Evolutionary conservation across 1,139 yeast genomes (phyloP), one percentile per base, ranked within the genome.

Genomic region (Pichia terricola): DNA sequence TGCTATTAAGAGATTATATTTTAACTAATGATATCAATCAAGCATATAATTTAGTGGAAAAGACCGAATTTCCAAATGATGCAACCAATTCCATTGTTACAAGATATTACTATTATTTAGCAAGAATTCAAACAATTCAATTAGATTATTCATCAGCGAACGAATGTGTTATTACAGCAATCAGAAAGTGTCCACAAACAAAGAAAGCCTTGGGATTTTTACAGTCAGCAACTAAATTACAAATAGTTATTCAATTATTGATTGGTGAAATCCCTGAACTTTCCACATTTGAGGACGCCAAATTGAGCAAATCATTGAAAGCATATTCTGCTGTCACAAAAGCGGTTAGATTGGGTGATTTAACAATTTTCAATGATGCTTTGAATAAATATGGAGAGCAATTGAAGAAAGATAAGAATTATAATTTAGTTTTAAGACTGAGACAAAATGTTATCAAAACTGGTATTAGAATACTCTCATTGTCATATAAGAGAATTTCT

Each of bases 231-330:
- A 81, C 91, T 54, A 94, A 94, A 67, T 74, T 94, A 54, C 84
- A 81, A 60, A 83, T 91, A 50, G 75, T 89, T 45, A 86, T 91
- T 57, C 96, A 94, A 66, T 72, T 94, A 57, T 75, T 94, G 54
- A 89, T 91, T 80, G 98, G 99, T 43, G 98, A 91, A 58, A 84
- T 94, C 56, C 98, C 98, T n/a, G 96, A 87, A 57, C 72, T 94
- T 52, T 74, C 87, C 43, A 75, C 77, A 38, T 91, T 94, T 72
- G 78, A 78, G 57, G 82, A 82, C 56, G 68, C 73, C 9, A 67
- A 69, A 38, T 67, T 80, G 55, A 79, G 75, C 50, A 69, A 70
- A 47, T 69, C 83, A 2, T 72, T 88, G 48, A 75, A 71, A 50
- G 95, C 98, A 32, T 94, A 94, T 62, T 79, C 85, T 55, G 82